Percentiles rank a stretch among this genome's conserved stretches.
Evolutionary conservation across 2,329 filamentous ascomycete species (phyloP).

Genomic region (Rhexocercosporidium sp.): DNA sequence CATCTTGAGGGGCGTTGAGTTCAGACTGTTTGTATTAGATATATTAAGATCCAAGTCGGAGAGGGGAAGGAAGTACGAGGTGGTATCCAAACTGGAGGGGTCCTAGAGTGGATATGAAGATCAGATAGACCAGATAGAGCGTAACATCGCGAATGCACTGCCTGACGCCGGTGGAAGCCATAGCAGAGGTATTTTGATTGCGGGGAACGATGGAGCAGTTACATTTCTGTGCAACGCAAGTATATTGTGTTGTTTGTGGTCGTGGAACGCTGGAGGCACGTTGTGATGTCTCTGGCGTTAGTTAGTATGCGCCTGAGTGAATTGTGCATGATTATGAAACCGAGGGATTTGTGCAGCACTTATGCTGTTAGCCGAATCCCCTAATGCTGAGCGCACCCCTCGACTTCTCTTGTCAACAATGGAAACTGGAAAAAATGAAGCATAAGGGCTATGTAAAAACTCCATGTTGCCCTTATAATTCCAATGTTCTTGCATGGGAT

Average conservation of each 20-base stretch:
- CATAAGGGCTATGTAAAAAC: no score
- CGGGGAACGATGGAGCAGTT: not conserved
- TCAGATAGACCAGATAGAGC: constrained; percentile 76
- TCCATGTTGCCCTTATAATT: no score
- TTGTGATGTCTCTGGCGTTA: not conserved
- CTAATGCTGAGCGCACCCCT: no score
- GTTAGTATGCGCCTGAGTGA: no score
- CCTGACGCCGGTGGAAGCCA: constrained; percentile 40
- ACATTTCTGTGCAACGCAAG: constrained; percentile 10
- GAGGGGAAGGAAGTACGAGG: constrained; percentile 60
- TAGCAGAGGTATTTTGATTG: constrained; percentile 15
- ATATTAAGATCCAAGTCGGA: constrained; percentile 61
- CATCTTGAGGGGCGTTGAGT: constrained; percentile 92
- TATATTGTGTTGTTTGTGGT: constrained; percentile 4
- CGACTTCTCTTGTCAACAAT: no score
- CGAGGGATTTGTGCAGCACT: constrained; percentile 10
- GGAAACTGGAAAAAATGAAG: no score
- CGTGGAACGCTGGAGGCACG: constrained; percentile 4
- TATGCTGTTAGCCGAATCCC: not conserved
- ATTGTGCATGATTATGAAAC: not conserved
- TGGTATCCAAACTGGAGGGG: constrained; percentile 96
- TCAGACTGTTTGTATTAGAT: constrained; percentile 70
- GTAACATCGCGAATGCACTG: constrained; percentile 56
- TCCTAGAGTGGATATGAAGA: constrained; percentile 79
- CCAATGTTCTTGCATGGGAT: no score